Conservation (phyloP, 148 eudicot genomes). For the Spergularia bocconei region DNA sequence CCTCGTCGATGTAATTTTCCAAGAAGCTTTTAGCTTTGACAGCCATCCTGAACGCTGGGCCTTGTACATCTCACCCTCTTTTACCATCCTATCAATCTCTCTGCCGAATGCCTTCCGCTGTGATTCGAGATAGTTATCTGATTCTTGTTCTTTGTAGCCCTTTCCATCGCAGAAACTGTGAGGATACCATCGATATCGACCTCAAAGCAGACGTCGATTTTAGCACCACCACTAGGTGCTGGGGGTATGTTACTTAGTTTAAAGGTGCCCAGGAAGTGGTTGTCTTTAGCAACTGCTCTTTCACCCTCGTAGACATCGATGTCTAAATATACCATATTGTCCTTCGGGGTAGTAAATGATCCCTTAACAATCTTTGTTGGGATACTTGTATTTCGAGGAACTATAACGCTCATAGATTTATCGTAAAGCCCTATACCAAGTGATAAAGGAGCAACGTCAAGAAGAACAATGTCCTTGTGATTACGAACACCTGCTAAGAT, state of each 20-base stretch:
- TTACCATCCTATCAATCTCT: conserved; percentile 9
- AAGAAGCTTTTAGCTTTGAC: background rate
- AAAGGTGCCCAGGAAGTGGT: background rate
- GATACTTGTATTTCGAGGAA: conserved; percentile 2
- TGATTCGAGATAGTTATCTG: conserved; percentile 6
- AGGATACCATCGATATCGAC: conserved; percentile 6
- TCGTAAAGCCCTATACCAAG: background rate
- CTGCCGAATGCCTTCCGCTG: background rate
- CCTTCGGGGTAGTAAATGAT: background rate
- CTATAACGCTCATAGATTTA: background rate
- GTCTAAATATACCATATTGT: background rate
- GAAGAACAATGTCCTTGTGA: background rate
- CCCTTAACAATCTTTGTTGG: background rate
- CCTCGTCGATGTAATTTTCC: background rate
- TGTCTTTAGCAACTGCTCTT: background rate
- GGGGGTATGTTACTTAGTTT: background rate
- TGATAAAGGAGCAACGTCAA: conserved; percentile 18
- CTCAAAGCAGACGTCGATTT: background rate
- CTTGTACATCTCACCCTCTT: conserved; percentile 5
- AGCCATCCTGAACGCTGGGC: background rate
- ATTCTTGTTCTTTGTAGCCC: conserved; percentile 2
- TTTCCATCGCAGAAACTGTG: background rate
- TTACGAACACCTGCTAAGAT: background rate
- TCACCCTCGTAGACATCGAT: conserved; percentile 9
- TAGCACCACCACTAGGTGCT: background rate